Evolutionary conservation across 1,284 basidiomycete species (phyloP), one percentile per base, ranked within the genome.

Genomic region (Pascua sp.): DNA sequence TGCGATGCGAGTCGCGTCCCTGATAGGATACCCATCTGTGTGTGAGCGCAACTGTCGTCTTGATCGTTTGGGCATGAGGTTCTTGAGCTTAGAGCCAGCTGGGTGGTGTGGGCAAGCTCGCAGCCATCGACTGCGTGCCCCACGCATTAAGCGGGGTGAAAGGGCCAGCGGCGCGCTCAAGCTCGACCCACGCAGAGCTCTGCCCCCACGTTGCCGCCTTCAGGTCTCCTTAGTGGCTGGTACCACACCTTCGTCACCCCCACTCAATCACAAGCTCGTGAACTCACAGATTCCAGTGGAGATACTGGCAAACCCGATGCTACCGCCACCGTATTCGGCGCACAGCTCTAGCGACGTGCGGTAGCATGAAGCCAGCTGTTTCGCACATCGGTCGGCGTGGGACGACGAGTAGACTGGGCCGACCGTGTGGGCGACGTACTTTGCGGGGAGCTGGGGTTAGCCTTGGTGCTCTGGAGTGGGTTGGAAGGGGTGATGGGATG

Each of bases 401-500:
- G 64, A 61, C 0, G 63, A 55, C 0, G 79, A 80, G 70, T 91
- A 95, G 2, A 92, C 75, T 0, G 92, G 92, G 11, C 94, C 94
- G 24, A 96, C 93, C 1, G 95, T 86, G 69, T 97, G 95, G 16
- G 96, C 90, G 55, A 97, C 81, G 61, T 86, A 81, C 56, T 83
- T 84, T 16, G 80, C 87, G 83, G 78, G 67, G 24, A 79, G 65
- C 52, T 71, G 44, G n/a, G 9, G 24, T 53, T 17, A 53, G 53
- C 15, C 17, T 3, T 32, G 18, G 4, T 32, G 24, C 24, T 32
- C 24, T 32, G 24, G 24, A 32, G 24, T 32, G 24, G 24, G 24
- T 32, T 32, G 24, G 24, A 32, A 4, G 24, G 4, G 7, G 24
- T 32, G 7, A 7, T 32, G 24, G 24, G 24, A 32, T 7, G 17